Evolutionary conservation across 495 filamentous ascomycete genomes (phyloP).

Genomic region (Pyrenula aspistea): DNA sequence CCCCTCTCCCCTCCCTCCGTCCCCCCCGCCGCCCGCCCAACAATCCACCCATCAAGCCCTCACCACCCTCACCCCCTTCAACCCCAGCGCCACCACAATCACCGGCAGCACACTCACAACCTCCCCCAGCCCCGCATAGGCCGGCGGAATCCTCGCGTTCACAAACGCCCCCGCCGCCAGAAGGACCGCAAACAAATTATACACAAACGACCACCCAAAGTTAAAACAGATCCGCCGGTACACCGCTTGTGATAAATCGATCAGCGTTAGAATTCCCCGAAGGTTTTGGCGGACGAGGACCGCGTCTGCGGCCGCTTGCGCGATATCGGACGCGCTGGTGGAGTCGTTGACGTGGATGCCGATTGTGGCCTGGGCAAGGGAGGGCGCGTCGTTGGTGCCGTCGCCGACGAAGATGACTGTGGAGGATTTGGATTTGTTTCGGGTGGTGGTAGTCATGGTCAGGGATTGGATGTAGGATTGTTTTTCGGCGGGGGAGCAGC

Average conservation of each 20-base stretch:
- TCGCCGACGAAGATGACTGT: conserved; percentile 61
- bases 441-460: conserved; percentile 6
- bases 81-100: conserved; percentile 40
- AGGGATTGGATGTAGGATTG: conserved; percentile 43
- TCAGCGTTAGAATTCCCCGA: conserved; percentile 40
- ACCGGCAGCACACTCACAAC: conserved; percentile 69
- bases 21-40: too few relatives aligned
- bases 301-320: conserved; percentile 55
- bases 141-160: conserved; percentile 50
- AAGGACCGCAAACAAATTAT: conserved; percentile 62
- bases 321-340: conserved; percentile 45
- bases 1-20: too few relatives aligned
- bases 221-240: conserved; percentile 51
- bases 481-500: conserved; percentile 51
- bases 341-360: conserved; percentile 60
- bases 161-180: conserved; percentile 61
- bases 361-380: conserved; percentile 60
- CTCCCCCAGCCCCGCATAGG: conserved; percentile 68
- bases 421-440: conserved; percentile 5
- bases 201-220: conserved; percentile 62
- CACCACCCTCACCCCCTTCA: conserved; percentile 22
- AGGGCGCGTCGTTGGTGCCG: conserved; percentile 70
- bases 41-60: too few relatives aligned
- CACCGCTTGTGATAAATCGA: conserved; percentile 44
- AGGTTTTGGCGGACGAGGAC: conserved; percentile 52